phyloP scores from a whole-genome alignment of 495 filamentous ascomycete genomes.

The Penicillium canariense region DNA sequence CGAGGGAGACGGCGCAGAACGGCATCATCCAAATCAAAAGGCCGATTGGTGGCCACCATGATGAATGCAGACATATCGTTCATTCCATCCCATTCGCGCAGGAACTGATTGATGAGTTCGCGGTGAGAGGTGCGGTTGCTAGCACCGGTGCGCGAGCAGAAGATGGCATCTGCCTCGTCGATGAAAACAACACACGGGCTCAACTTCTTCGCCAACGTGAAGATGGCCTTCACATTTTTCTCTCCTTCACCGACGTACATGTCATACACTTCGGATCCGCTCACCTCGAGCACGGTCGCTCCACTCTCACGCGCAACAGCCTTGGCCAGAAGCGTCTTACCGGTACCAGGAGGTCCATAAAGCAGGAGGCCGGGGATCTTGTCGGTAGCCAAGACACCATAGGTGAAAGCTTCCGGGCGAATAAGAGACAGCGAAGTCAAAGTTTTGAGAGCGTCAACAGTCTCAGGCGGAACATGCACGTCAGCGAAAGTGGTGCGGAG shows the following conservation, averaged over 20 bases:
- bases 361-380: slow-evolving; percentile 86
- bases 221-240: slow-evolving; percentile 94
- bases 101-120: slow-evolving; percentile 95
- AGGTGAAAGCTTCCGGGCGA: slow-evolving; percentile 91
- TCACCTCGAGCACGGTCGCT: slow-evolving; percentile 75
- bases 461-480: slow-evolving; percentile 76
- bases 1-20: slow-evolving; percentile 80
- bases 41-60: slow-evolving; percentile 97
- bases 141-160: slow-evolving; percentile 65
- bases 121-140: slow-evolving; percentile 65
- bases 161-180: slow-evolving; percentile 92
- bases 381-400: slow-evolving; percentile 89
- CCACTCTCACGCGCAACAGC: slow-evolving; percentile 94
- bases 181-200: slow-evolving; percentile 95
- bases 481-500: slow-evolving; percentile 84
- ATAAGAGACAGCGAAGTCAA: slow-evolving; percentile 84
- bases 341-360: slow-evolving; percentile 94
- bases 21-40: slow-evolving; percentile 94
- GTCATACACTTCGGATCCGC: slow-evolving; percentile 80
- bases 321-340: slow-evolving; percentile 93
- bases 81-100: slow-evolving; percentile 98
- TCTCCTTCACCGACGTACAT: slow-evolving; percentile 96
- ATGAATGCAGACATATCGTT: slow-evolving; percentile 85
- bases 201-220: slow-evolving; percentile 85
- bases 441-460: slow-evolving; percentile 83